Percentiles rank a stretch among this genome's conserved stretches.
Evolutionary conservation across 805 yeast genomes (phyloP).

Genomic region (Metschnikowia kunwiensis): DNA sequence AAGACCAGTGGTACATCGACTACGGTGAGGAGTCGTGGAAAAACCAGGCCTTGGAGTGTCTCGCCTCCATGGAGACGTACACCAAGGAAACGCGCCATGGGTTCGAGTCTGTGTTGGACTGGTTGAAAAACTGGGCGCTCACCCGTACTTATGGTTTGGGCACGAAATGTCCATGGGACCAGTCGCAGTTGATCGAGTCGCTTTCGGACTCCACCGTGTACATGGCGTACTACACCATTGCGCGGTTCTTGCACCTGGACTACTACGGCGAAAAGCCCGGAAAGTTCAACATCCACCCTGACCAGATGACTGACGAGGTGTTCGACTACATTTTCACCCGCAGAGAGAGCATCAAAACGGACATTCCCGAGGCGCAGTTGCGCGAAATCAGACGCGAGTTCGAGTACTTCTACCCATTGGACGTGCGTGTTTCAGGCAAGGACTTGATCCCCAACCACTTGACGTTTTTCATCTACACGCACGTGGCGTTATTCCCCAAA

Average conservation of each 20-base stretch:
- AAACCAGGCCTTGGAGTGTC: constrained; percentile 72
- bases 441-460: constrained; percentile 96
- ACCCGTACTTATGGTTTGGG: constrained; percentile 97
- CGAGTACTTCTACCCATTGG: constrained; percentile 95
- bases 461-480: constrained; percentile 91
- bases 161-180: constrained; percentile 95
- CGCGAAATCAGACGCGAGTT: constrained; percentile 84
- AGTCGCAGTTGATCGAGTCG: constrained; percentile 87
- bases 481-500: constrained; percentile 90
- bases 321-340: constrained; percentile 87
- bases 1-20: constrained; percentile 98
- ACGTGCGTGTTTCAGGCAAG: constrained; percentile 88
- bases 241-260: constrained; percentile 82
- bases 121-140: constrained; percentile 98
- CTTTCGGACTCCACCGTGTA: constrained; percentile 94
- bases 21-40: constrained; percentile 96
- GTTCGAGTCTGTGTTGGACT: constrained; percentile 88
- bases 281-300: constrained; percentile 68
- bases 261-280: constrained; percentile 78
- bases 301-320: constrained; percentile 87
- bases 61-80: constrained; percentile 72
- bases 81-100: constrained; percentile 83
- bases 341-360: constrained; percentile 52
- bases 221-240: constrained; percentile 90
- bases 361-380: constrained; percentile 65